Evolutionary conservation across 108 stramenopile genomes (phyloP), one percentile per base, ranked within the genome.

Genomic region (Pinguiococcus pyrenoidosus): DNA sequence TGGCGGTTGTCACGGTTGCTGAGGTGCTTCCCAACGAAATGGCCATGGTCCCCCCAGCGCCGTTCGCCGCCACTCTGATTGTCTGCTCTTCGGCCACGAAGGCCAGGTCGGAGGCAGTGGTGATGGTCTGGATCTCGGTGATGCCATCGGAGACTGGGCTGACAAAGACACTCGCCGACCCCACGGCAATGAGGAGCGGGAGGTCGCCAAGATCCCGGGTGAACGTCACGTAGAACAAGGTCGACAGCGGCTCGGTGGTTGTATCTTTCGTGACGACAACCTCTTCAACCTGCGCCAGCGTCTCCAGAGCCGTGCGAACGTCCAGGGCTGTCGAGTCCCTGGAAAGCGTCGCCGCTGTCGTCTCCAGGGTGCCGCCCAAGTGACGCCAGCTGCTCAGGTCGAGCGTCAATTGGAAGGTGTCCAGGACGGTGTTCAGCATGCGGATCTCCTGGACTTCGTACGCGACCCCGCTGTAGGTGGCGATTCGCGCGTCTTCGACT

Each of bases 111-210:
- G 69, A 44, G n/a, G 78, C 64, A 2, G 74, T 44, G 1, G 72
- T 79, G 41, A 87, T 56, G 6, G 69, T 75, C 56, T 84, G 85
- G 10, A 84, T 52, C 64, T 87, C 85, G 0, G 82, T 61, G 23
- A 68, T 54, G 39, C 82, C 83, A 32, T 32, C 17, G 1, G 69
- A 74, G 13, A 66, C 41, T 25, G 46, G 51, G 4, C 37, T 45
- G 10, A 75, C 64, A 56, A 42, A 46, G 16, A 73, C 50, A 4
- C 45, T 51, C 0, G 68, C 50, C 21, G 29, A 30, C 16, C 57
- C 59, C 37, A 69, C 41, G 40, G 66, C 63, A 14, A 49, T 39
- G 12, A 79, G 43, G 27, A 72, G 37, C 14, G 75, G 75, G 29
- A 69, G 51, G 37, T 77, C 71, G 22, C 73, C 73, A 33, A 58